These are phyloP conservation scores for Eremothecium cymbalariae DNA, from an alignment of 1,139 yeast species.

Conservation along the genomic window DNA sequence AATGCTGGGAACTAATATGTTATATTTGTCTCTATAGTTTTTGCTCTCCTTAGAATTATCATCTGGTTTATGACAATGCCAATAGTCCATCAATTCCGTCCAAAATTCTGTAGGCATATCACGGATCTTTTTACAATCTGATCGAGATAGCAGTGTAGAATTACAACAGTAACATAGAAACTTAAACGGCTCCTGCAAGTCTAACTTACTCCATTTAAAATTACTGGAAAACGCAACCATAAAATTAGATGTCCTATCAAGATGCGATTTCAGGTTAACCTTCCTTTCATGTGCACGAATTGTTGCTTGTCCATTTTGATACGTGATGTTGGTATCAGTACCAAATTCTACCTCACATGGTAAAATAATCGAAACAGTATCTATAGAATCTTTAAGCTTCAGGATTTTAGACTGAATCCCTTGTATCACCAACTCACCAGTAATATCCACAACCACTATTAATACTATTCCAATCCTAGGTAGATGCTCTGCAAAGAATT, in stretches of 20 bases:
- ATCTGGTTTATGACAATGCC: conserved; percentile 95
- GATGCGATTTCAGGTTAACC: not conserved
- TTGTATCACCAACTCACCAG: not conserved
- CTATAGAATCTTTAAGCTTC: conserved; percentile 2
- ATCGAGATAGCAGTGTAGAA: conserved; percentile 9
- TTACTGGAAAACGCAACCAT: conserved; percentile 12
- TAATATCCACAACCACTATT: conserved; percentile 7
- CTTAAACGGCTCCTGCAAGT: conserved; percentile 10
- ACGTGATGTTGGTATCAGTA: not conserved
- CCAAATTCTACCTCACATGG: conserved; percentile 5
- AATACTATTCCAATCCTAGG: conserved; percentile 22
- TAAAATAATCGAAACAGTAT: conserved; percentile 1
- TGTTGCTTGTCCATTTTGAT: conserved; percentile 5
- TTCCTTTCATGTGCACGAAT: conserved; percentile 10
- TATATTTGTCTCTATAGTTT: conserved; percentile 10
- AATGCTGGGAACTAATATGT: conserved; percentile 17
- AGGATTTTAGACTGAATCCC: conserved; percentile 3
- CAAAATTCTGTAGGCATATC: conserved; percentile 90
- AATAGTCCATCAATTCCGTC: conserved; percentile 93
- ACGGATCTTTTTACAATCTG: conserved; percentile 31
- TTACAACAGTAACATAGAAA: conserved; percentile 19
- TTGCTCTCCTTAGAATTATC: conserved; percentile 19
- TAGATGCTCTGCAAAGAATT: conserved; percentile 33
- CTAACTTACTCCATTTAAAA: conserved; percentile 21
- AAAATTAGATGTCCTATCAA: conserved; percentile 11